Percentiles rank a stretch among this genome's conserved stretches.
Conservation (phyloP, 352 stramenopile species). For the Pythium pectinolyticum region DNA sequence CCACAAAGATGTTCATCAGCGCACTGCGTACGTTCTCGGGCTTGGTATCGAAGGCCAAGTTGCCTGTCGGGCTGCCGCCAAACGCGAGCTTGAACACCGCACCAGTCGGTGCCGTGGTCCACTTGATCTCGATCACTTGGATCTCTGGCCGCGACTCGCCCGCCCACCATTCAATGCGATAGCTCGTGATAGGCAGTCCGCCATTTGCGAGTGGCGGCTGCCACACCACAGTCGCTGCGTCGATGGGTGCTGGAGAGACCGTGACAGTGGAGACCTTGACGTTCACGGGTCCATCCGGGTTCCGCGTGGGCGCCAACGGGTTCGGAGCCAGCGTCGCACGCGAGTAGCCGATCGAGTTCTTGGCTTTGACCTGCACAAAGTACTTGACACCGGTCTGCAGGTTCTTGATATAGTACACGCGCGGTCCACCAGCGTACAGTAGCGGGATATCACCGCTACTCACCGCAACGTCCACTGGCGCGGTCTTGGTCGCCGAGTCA, state of each 20-base stretch:
- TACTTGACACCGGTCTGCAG: conserved; percentile 77
- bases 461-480: conserved; percentile 41
- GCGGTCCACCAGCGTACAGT: conserved; percentile 63
- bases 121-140: conserved; percentile 87
- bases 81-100: conserved; percentile 77
- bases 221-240: conserved; percentile 68
- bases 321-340: conserved; percentile 60
- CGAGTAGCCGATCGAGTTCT: conserved; percentile 68
- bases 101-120: conserved; percentile 52
- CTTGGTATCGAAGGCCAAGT: conserved; percentile 71
- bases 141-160: conserved; percentile 51
- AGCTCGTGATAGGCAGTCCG: conserved; percentile 66
- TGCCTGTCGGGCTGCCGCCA: conserved; percentile 58
- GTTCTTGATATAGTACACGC: conserved; percentile 67
- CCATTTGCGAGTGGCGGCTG: conserved; percentile 56
- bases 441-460: conserved; percentile 33
- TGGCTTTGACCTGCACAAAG: conserved; percentile 84
- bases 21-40: conserved; percentile 80
- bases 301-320: conserved; percentile 51
- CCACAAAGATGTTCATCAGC: conserved; percentile 85
- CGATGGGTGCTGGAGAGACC: conserved; percentile 46
- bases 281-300: conserved; percentile 46
- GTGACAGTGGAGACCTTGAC: conserved; percentile 64
- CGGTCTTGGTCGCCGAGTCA: conserved; percentile 48
- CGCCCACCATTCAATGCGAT: conserved; percentile 85